Percentiles rank a stretch among this genome's conserved stretches.
phyloP scores from a whole-genome alignment of 371 early-diverging fungal species.

The Fennellomyces sp. region DNA sequence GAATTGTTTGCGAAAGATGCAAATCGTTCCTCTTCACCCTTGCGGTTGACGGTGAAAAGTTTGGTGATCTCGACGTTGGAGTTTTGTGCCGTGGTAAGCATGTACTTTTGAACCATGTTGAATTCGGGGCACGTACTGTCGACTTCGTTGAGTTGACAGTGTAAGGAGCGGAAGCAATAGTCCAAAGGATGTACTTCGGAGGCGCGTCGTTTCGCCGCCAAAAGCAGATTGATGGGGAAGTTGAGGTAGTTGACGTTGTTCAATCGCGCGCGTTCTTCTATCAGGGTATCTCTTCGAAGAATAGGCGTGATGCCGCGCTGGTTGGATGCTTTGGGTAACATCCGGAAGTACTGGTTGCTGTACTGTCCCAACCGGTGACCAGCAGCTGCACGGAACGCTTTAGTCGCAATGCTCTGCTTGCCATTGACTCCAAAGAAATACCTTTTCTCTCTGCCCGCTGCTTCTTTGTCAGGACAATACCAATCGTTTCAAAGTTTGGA shows the following conservation, averaged over 20 bases:
- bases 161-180: slow-evolving; percentile 49
- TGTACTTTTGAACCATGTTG: slow-evolving; percentile 43
- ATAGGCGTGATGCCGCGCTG: slow-evolving; percentile 31
- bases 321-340: slow-evolving; percentile 31
- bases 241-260: slow-evolving; percentile 49
- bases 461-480: too few species aligned
- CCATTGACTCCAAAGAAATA: not conserved
- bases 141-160: slow-evolving; percentile 36
- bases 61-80: slow-evolving; percentile 39
- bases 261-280: slow-evolving; percentile 30
- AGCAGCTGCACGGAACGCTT: slow-evolving; percentile 6
- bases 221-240: slow-evolving; percentile 48
- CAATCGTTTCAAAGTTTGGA: too few species aligned
- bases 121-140: slow-evolving; percentile 1
- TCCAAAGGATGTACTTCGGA: slow-evolving; percentile 49
- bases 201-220: slow-evolving; percentile 52
- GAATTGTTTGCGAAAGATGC: slow-evolving; percentile 19
- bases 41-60: slow-evolving; percentile 34
- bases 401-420: not conserved
- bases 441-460: slow-evolving; percentile 6
- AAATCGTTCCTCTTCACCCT: slow-evolving; percentile 29
- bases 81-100: slow-evolving; percentile 28
- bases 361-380: slow-evolving; percentile 29
- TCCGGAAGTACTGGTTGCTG: slow-evolving; percentile 40
- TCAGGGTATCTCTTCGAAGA: slow-evolving; percentile 7